Base-by-base conservation (phyloP, 2,329 filamentous ascomycete species). In the Fusarium sp. region DNA sequence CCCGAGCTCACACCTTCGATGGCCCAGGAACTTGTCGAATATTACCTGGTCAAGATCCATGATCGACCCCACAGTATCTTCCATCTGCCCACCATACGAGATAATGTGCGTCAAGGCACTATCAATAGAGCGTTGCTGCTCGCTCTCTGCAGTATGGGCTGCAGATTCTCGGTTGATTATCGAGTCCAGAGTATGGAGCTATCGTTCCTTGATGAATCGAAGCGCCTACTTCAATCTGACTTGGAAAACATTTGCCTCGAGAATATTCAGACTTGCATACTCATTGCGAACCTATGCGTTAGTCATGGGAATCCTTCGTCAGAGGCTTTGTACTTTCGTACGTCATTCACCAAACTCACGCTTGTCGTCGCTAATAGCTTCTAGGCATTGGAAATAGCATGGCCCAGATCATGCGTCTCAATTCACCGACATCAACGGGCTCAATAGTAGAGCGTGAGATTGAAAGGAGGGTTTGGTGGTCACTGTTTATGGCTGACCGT, bases 401-500 rank as follows among this genome's bases (percentile, higher is more conserved):
- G 54, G 54, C 33, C 6, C 31, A 57, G 31, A 57, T 57, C 22
- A 33, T 57, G n/a, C 31, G 56, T 22, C 38, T 70, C 20, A 57
- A 61, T 33, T 33, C 56, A 3, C 31, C 47, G 1, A 14, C 56
- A 3, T 18, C 45, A 9, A 35, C 36, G 3, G 54, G 25, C 16
- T 57, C 54, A 2, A 27, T 57, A 25, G 54, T 57, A 0, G 22
- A 36, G 5, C 66, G 33, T 13, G 74, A 77, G 20, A 40, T 68
- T 5, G 63, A 56, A 14, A 50, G 66, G 25, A 57, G 74, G 10
- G 45, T 65, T 0, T 74, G 73, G 73, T 74, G 73, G 65, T 64
- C 74, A 3, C 38, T 77, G 0, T 74, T 68, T 47, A 68, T 70
- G 66, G 71, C 69, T 6, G 74, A 77, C 27, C 56, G 65, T 7